Conservation (phyloP, 257 asterid genomes). For the Salvia miltiorrhiza region DNA sequence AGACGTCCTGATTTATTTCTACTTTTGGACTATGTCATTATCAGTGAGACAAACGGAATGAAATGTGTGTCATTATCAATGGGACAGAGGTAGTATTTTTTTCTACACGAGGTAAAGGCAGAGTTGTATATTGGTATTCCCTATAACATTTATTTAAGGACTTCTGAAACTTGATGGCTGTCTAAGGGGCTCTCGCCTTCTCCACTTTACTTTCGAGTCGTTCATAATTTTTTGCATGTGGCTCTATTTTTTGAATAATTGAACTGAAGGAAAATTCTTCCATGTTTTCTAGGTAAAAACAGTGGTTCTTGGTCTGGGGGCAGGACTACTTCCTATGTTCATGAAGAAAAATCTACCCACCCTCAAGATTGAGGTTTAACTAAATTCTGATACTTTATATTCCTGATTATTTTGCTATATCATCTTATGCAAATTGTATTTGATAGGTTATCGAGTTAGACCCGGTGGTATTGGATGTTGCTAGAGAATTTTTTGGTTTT, state of each 20-base stretch:
- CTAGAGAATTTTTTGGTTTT: constrained; percentile 68
- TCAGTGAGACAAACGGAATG: no score
- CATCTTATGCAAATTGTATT: constrained; percentile 25
- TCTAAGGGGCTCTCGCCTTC: not conserved
- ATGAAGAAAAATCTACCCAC: constrained; percentile 54
- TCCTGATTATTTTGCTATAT: constrained; percentile 1
- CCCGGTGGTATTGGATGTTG: constrained; percentile 67
- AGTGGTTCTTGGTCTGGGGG: constrained; percentile 91
- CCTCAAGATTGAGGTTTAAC: constrained; percentile 59
- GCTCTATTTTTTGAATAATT: not conserved
- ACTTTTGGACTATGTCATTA: no score
- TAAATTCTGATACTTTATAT: not conserved
- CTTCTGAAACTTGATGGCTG: not conserved
- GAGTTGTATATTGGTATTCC: not conserved
- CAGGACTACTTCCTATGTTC: constrained; percentile 96
- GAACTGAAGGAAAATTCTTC: constrained; percentile 17
- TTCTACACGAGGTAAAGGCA: not conserved
- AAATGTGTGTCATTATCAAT: no score
- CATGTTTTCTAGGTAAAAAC: constrained; percentile 53
- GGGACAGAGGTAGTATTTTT: no score
- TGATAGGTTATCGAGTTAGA: constrained; percentile 83
- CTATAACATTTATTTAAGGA: not conserved
- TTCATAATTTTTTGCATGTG: not conserved
- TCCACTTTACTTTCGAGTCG: not conserved
- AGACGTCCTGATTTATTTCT: no score